Conservation (phyloP, 1,284 basidiomycete genomes). For the Cryptococcus sp. region DNA sequence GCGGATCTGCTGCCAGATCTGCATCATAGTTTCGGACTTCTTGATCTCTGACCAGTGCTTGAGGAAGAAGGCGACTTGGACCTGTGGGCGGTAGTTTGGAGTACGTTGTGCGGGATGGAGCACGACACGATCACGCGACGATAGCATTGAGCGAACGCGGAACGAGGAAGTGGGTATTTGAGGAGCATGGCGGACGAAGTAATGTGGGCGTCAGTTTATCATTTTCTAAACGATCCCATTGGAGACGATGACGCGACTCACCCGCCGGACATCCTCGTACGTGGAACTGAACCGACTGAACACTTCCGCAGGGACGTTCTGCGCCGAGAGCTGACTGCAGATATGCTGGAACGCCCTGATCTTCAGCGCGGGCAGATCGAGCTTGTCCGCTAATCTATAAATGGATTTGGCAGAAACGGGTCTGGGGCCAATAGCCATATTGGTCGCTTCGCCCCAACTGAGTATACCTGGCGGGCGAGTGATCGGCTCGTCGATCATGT, state of each 20-base stretch:
- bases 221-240: not conserved
- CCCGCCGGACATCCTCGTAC: constrained; percentile 80
- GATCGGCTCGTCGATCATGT: constrained; percentile 20
- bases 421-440: constrained; percentile 58
- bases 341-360: constrained; percentile 65
- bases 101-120: no score
- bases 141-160: no score
- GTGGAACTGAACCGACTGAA: constrained; percentile 81
- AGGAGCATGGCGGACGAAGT: no score
- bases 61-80: constrained; percentile 75
- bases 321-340: constrained; percentile 68
- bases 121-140: no score
- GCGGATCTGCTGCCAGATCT: constrained; percentile 79
- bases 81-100: constrained; percentile 49
- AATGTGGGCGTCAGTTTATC: not conserved
- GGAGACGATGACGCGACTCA: constrained; percentile 32
- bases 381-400: constrained; percentile 80
- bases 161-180: no score
- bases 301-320: constrained; percentile 81
- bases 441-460: constrained; percentile 3
- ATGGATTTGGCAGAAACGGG: constrained; percentile 85
- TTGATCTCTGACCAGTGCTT: constrained; percentile 80
- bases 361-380: constrained; percentile 48
- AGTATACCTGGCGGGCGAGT: not conserved
- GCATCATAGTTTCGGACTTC: constrained; percentile 73